Evolutionary conservation across 2,329 filamentous ascomycete species (phyloP).

Genomic region (Chrysosporium keratinophilum): DNA sequence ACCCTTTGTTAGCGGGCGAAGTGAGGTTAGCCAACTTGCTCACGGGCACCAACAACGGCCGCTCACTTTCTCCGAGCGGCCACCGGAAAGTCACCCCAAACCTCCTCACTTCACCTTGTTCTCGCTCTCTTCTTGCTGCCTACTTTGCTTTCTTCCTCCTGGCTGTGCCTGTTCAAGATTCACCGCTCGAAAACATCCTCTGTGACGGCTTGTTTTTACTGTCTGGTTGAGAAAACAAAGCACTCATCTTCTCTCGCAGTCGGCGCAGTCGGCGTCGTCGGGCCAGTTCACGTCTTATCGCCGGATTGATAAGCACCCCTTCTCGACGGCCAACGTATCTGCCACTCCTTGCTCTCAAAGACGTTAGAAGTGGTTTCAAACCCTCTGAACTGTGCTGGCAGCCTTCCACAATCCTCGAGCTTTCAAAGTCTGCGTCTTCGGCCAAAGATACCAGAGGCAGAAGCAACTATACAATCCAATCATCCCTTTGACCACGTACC

Average conservation of each 20-base stretch:
- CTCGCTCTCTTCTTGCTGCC: neutral
- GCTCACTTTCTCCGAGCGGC: constrained; percentile 3
- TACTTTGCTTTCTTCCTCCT: neutral
- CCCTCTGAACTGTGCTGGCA: neutral
- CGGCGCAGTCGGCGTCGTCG: neutral
- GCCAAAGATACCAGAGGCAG: neutral
- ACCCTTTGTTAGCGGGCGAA: neutral
- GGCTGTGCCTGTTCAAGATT: neutral
- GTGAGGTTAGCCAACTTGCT: too few relatives aligned
- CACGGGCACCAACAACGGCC: neutral
- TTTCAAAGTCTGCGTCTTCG: neutral
- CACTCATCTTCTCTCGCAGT: neutral
- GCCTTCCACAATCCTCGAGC: neutral
- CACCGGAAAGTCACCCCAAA: neutral
- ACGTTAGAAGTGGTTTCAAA: neutral
- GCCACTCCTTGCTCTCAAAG: constrained; percentile 1
- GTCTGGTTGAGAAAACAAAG: neutral
- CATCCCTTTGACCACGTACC: neutral
- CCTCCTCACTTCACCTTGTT: neutral
- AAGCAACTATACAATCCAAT: neutral
- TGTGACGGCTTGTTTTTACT: neutral
- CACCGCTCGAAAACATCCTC: neutral
- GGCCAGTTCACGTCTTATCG: constrained; percentile 5
- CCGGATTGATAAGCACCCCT: constrained; percentile 7
- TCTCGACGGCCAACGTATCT: neutral